Conservation (phyloP, 805 yeast genomes). For the Millerozyma miso region DNA sequence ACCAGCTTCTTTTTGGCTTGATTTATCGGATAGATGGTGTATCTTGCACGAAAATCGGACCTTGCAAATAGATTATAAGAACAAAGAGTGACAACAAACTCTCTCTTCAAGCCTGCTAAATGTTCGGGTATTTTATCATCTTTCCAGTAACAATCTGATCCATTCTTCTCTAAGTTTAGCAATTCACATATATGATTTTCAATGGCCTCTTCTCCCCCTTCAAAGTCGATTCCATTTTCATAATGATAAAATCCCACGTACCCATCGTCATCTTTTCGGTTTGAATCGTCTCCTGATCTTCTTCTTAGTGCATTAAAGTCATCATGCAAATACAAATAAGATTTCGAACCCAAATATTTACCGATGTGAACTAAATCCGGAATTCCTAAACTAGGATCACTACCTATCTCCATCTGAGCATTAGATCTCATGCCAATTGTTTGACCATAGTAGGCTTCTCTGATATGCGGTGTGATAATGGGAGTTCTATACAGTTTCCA, state of each 20-base stretch:
- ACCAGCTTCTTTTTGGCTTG: slow-evolving; percentile 11
- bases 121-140: slow-evolving; percentile 7
- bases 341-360: slow-evolving; percentile 27
- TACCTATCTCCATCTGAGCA: slow-evolving; percentile 14
- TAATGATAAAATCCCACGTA: slow-evolving; percentile 38
- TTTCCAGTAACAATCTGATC: slow-evolving; percentile 14
- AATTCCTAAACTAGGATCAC: slow-evolving; percentile 24
- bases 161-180: slow-evolving; percentile 21
- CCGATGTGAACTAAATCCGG: slow-evolving; percentile 39
- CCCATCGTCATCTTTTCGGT: slow-evolving; percentile 31
- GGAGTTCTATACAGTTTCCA: background rate
- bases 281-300: slow-evolving; percentile 3
- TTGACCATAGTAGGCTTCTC: slow-evolving; percentile 29
- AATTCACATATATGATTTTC: slow-evolving; percentile 25
- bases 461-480: slow-evolving; percentile 15
- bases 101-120: slow-evolving; percentile 9
- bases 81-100: slow-evolving; percentile 51
- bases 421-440: slow-evolving; percentile 22
- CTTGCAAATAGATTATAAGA: slow-evolving; percentile 69
- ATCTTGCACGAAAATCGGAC: slow-evolving; percentile 71
- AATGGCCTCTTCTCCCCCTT: slow-evolving; percentile 17
- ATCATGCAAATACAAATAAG: slow-evolving; percentile 21
- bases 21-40: slow-evolving; percentile 26
- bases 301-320: slow-evolving; percentile 18
- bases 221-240: slow-evolving; percentile 29